Percentiles rank a stretch among this genome's conserved stretches.
Conservation (phyloP, 208 protist species). For the Porcisia hertigi region DNA sequence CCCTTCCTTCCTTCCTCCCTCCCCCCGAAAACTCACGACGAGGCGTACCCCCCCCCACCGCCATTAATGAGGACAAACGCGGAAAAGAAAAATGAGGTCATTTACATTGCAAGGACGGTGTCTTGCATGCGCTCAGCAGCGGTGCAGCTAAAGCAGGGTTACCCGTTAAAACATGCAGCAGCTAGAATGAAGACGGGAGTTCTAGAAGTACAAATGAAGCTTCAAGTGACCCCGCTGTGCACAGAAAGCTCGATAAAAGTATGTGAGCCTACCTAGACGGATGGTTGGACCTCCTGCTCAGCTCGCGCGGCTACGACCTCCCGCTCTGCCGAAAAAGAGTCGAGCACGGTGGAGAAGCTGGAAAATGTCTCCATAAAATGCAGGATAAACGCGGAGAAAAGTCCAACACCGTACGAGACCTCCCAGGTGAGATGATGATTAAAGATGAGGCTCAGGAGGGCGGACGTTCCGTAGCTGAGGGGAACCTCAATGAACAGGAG, state of each 20-base stretch:
- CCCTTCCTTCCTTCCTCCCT: too few relatives aligned
- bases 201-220: background rate
- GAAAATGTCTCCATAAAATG: slow-evolving; percentile 22
- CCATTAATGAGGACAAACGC: background rate
- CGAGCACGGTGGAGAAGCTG: slow-evolving; percentile 19
- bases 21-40: background rate
- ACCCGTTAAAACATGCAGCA: background rate
- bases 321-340: slow-evolving; percentile 28
- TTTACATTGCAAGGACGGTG: too few relatives aligned
- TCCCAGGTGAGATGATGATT: slow-evolving; percentile 29
- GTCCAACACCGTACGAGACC: slow-evolving; percentile 26
- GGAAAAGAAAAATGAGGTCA: background rate
- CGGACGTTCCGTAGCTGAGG: slow-evolving; percentile 20
- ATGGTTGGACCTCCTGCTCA: slow-evolving; percentile 4
- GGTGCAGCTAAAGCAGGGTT: background rate
- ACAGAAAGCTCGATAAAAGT: background rate
- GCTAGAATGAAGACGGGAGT: background rate
- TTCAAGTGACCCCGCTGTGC: background rate
- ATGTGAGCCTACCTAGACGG: background rate
- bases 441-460: slow-evolving; percentile 28
- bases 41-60: background rate
- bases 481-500: slow-evolving; percentile 28
- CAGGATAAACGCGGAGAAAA: slow-evolving; percentile 13
- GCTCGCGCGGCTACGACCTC: slow-evolving; percentile 22
- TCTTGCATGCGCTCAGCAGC: background rate